These are phyloP conservation scores for Nidula niveotomentosa DNA, from an alignment of 1,284 basidiomycete genomes.

Conservation along the genomic window DNA sequence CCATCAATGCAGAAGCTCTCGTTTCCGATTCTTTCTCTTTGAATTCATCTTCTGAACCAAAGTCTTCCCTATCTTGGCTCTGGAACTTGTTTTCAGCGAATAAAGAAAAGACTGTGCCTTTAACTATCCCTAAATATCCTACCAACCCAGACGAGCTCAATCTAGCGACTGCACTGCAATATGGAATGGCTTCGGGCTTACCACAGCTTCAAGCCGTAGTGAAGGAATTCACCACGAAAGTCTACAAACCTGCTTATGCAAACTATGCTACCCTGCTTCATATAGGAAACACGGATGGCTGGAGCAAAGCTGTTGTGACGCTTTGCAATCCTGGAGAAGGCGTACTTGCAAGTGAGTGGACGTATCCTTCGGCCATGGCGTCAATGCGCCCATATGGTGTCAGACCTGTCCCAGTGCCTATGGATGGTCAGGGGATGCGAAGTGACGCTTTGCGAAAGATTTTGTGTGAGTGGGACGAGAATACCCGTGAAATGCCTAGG, in stretches of 20 bases:
- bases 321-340: constrained; percentile 76
- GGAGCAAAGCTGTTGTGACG: constrained; percentile 50
- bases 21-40: constrained; percentile 16
- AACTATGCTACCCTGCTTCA: constrained; percentile 67
- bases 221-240: constrained; percentile 56
- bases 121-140: constrained; percentile 67
- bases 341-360: constrained; percentile 72
- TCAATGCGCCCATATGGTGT: constrained; percentile 46
- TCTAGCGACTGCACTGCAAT: constrained; percentile 72
- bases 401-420: constrained; percentile 56
- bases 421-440: constrained; percentile 76
- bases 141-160: constrained; percentile 51
- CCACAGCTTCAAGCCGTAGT: constrained; percentile 52
- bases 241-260: constrained; percentile 71
- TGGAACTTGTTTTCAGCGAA: constrained; percentile 58
- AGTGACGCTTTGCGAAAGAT: constrained; percentile 59
- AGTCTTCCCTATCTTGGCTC: constrained; percentile 53
- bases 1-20: constrained; percentile 44
- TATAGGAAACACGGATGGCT: constrained; percentile 80
- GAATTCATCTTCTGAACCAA: constrained; percentile 10
- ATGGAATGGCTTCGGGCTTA: constrained; percentile 59
- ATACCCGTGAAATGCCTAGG: constrained; percentile 49
- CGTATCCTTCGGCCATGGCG: constrained; percentile 54
- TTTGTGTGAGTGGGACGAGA: constrained; percentile 68
- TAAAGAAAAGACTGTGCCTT: constrained; percentile 43